Evolutionary conservation across 371 early-diverging fungal species (phyloP).

Genomic region (Smittium culicis): DNA sequence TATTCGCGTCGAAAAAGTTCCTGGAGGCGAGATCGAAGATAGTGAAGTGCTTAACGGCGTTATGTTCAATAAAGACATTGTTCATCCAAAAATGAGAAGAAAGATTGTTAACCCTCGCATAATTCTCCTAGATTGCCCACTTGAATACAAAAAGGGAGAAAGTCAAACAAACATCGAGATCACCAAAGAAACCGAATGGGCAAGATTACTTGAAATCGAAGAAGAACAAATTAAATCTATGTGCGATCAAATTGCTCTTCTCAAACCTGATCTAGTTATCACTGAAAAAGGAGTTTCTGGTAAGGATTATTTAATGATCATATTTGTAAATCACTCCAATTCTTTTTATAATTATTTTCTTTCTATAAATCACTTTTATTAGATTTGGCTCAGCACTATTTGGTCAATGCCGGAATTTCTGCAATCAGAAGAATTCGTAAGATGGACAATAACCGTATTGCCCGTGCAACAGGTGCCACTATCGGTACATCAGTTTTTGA

Average conservation of each 20-base stretch:
- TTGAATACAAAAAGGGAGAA: slow-evolving; percentile 99
- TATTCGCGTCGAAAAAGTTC: slow-evolving; percentile 96
- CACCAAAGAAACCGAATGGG: slow-evolving; percentile 92
- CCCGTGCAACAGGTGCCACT: slow-evolving; percentile 95
- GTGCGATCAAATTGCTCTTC: slow-evolving; percentile 87
- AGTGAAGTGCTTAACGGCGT: slow-evolving; percentile 96
- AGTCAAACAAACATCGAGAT: slow-evolving; percentile 99
- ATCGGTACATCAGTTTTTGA: slow-evolving; percentile 97
- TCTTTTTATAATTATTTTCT: too few species aligned
- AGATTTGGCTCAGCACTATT: slow-evolving; percentile 94
- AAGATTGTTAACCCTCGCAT: slow-evolving; percentile 97
- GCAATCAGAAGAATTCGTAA: slow-evolving; percentile 98
- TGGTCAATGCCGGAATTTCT: slow-evolving; percentile 95
- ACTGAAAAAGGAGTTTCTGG: slow-evolving; percentile 99
- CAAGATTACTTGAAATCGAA: slow-evolving; percentile 94
- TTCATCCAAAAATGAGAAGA: slow-evolving; percentile 99
- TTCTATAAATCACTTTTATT: background rate
- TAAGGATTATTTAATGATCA: background rate
- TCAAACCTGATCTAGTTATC: slow-evolving; percentile 97
- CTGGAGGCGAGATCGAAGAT: slow-evolving; percentile 95
- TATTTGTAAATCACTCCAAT: too few species aligned
- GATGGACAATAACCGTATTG: slow-evolving; percentile 97
- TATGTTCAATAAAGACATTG: slow-evolving; percentile 98
- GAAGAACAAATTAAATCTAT: slow-evolving; percentile 97
- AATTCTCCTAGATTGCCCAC: slow-evolving; percentile 94